phyloP scores from a whole-genome alignment of 2,329 filamentous ascomycete species.

The Polytolypa hystricis region DNA sequence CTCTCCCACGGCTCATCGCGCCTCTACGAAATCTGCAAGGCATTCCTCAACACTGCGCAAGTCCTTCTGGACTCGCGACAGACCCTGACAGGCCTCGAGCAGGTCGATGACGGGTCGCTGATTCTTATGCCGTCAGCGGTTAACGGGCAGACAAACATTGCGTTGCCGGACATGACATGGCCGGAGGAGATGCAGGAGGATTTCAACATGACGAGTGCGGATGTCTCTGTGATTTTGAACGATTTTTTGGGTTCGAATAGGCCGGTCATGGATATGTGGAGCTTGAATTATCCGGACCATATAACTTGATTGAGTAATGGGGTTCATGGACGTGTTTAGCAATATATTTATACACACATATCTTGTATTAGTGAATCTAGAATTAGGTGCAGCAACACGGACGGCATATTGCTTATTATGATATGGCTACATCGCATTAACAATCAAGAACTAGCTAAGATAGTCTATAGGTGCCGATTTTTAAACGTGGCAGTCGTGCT shows the following conservation, averaged over 20 bases:
- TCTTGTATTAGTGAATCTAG: no score
- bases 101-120: slow-evolving; percentile 16
- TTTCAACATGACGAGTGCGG: slow-evolving; percentile 14
- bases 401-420: no score
- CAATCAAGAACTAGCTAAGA: no score
- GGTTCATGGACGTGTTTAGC: no score
- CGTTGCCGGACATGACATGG: slow-evolving; percentile 17
- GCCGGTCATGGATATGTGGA: slow-evolving; percentile 18
- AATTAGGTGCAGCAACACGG: no score
- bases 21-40: slow-evolving; percentile 46
- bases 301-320: no score
- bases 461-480: no score
- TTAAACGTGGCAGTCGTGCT: no score
- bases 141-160: slow-evolving; percentile 13
- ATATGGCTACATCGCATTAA: no score
- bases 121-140: slow-evolving; percentile 12
- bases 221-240: slow-evolving; percentile 19
- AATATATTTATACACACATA: no score
- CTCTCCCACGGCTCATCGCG: slow-evolving; percentile 49
- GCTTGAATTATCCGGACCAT: slow-evolving; percentile 2
- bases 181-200: slow-evolving; percentile 16
- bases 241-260: slow-evolving; percentile 19
- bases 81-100: slow-evolving; percentile 15
- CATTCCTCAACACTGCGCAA: slow-evolving; percentile 17
- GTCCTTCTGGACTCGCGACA: slow-evolving; percentile 16